A percentile compares a stretch with the other conserved stretches of the same genome.
phyloP scores from a whole-genome alignment of 306 rosid species.

The Sophora flavescens region DNA sequence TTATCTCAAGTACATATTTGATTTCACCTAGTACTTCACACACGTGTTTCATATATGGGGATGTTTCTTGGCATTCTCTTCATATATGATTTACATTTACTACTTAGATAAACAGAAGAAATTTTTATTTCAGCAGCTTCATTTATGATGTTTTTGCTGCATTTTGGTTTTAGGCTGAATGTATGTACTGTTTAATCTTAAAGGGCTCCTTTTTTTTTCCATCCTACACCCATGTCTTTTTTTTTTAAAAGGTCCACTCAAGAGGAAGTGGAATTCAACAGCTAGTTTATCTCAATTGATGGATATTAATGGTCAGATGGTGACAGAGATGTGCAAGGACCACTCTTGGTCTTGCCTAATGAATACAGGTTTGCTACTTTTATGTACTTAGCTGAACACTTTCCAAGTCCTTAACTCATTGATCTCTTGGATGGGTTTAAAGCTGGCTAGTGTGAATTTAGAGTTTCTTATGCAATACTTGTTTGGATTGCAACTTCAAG shows the following conservation, averaged over 20 bases:
- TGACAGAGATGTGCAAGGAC: conserved; percentile 10
- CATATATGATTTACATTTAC: conserved; percentile 1
- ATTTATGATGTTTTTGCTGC: conserved; percentile 30
- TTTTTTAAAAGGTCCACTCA: conserved; percentile 26
- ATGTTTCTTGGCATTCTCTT: conserved; percentile 34
- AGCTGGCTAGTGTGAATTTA: conserved; percentile 11
- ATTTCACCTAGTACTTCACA: neutral
- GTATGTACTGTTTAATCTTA: conserved; percentile 1
- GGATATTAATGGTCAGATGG: conserved; percentile 12
- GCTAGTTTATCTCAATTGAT: conserved; percentile 15
- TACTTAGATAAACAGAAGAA: neutral
- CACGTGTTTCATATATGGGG: neutral
- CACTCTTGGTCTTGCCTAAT: conserved; percentile 12
- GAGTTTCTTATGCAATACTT: conserved; percentile 9
- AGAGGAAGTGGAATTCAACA: conserved; percentile 35
- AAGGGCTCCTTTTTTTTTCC: neutral
- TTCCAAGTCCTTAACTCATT: neutral
- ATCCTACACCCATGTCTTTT: neutral
- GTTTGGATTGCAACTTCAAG: conserved; percentile 34
- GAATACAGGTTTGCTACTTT: conserved; percentile 44
- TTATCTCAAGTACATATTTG: conserved; percentile 15
- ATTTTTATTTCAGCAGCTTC: conserved; percentile 2
- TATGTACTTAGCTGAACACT: neutral
- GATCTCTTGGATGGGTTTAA: neutral
- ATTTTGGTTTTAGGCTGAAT: conserved; percentile 18